Evolutionary conservation across 2,329 filamentous ascomycete genomes (phyloP), one percentile per base, ranked within the genome.

Genomic region (Apiospora arundinis): DNA sequence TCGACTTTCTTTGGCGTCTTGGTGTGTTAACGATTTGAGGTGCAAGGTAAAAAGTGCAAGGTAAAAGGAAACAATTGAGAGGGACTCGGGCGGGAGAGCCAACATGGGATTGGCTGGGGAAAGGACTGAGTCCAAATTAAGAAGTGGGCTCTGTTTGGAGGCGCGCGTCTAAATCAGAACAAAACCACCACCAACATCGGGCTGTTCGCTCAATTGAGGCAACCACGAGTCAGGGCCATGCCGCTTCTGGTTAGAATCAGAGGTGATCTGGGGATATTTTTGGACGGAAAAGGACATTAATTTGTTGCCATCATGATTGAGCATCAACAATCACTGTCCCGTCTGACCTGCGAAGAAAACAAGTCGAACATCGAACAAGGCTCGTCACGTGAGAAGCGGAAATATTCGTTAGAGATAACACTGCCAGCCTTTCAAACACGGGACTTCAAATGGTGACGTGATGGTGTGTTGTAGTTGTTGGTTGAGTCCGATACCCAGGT

Each of bases 81-180:
- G 65, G 25, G 28, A 23, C 42, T 40, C 37, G n/a, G 28, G 65
- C 23, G 56, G 42, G 60, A 37, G 37, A 42, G 52, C 56, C 23
- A 37, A n/a, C n/a, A 11, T 67, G 21, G 56, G 67, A 71, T 71
- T 71, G 70, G 70, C 70, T 69, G 67, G 25, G 11, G 25, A 16
- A 12, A 21, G 65, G 52, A 45, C 44, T 23, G 52, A 28, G 32
- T 45, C 70, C 67, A 71, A 71, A 71, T 48, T 66, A 72, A 69
- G 45, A 68, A 48, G 63, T 25, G 48, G 21, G 23, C 67, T 52
- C 70, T 45, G 68, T 67, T 69, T 67, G 72, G 74, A 76, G 74
- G 75, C 75, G 75, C 75, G 75, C 75, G 75, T 76, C 70, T 76
- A 76, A 63, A 63, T 40, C 32, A 28, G 32, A 63, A 63, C 8